Evolutionary conservation across 2,329 filamentous ascomycete species (phyloP).

Genomic region (Penicillium palitans): DNA sequence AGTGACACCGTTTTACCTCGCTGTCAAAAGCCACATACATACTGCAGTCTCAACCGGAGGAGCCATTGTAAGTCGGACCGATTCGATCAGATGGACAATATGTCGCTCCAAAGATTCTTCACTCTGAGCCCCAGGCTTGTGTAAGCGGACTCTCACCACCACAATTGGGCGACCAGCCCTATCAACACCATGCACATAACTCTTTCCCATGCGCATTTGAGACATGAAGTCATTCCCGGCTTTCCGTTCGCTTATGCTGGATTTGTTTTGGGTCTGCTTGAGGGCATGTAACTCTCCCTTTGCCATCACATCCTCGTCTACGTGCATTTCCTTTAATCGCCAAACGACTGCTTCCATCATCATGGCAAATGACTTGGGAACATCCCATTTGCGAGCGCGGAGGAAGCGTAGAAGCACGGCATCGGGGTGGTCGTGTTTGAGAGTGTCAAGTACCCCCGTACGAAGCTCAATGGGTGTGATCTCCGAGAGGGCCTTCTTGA

Average conservation of each 20-base stretch:
- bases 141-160: slow-evolving; percentile 75
- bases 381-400: slow-evolving; percentile 86
- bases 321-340: slow-evolving; percentile 75
- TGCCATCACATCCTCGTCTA: slow-evolving; percentile 80
- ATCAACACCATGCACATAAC: slow-evolving; percentile 82
- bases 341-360: slow-evolving; percentile 87
- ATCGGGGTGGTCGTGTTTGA: slow-evolving; percentile 92
- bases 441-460: slow-evolving; percentile 79
- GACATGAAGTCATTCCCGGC: slow-evolving; percentile 72
- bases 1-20: not conserved
- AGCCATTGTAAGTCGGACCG: slow-evolving; percentile 74
- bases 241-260: slow-evolving; percentile 62
- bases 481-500: slow-evolving; percentile 73
- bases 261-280: slow-evolving; percentile 54
- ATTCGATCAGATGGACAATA: slow-evolving; percentile 91
- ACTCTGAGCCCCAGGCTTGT: slow-evolving; percentile 80
- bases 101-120: slow-evolving; percentile 80
- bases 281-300: slow-evolving; percentile 69
- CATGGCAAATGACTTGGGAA: slow-evolving; percentile 88
- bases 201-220: slow-evolving; percentile 86
- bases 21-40: slow-evolving; percentile 39
- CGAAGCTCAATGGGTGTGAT: slow-evolving; percentile 74
- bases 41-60: slow-evolving; percentile 86
- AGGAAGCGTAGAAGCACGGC: slow-evolving; percentile 76
- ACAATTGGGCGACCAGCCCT: slow-evolving; percentile 81